Conservation (phyloP, 306 rosid genomes). For the Glycyrrhiza uralensis region DNA sequence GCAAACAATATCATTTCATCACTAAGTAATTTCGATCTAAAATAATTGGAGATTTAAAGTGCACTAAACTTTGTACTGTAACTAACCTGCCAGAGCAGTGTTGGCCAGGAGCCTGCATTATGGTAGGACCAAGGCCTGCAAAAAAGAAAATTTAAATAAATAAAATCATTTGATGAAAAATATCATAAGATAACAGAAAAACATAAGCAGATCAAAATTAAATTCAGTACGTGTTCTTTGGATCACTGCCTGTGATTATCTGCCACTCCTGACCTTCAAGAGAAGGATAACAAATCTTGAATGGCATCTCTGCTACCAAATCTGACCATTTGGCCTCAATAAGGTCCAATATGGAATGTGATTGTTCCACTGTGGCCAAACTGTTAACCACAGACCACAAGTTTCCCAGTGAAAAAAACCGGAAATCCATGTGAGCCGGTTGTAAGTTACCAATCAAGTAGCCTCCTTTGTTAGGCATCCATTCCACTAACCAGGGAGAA, state of each 20-base stretch:
- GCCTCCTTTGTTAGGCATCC: constrained; percentile 84
- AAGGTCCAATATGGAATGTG: constrained; percentile 80
- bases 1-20: neutral
- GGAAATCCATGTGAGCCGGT: constrained; percentile 98
- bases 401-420: constrained; percentile 84
- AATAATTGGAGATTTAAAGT: neutral
- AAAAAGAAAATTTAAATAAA: constrained; percentile 20
- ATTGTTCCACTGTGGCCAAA: constrained; percentile 64
- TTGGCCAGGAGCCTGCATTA: constrained; percentile 92
- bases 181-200: neutral
- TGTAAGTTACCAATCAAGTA: constrained; percentile 84
- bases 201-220: neutral
- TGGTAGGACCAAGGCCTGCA: constrained; percentile 92
- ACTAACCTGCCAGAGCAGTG: constrained; percentile 89
- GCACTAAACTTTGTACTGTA: neutral
- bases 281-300: constrained; percentile 88
- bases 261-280: constrained; percentile 91
- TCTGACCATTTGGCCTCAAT: constrained; percentile 82
- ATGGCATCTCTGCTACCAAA: constrained; percentile 84
- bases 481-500: constrained; percentile 80
- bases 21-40: neutral
- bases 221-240: constrained; percentile 71
- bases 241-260: constrained; percentile 84
- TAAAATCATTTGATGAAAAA: constrained; percentile 13
- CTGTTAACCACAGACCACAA: constrained; percentile 68